phyloP scores from a whole-genome alignment of 345 rosid genomes.

The Pseudoturritis turrita region DNA sequence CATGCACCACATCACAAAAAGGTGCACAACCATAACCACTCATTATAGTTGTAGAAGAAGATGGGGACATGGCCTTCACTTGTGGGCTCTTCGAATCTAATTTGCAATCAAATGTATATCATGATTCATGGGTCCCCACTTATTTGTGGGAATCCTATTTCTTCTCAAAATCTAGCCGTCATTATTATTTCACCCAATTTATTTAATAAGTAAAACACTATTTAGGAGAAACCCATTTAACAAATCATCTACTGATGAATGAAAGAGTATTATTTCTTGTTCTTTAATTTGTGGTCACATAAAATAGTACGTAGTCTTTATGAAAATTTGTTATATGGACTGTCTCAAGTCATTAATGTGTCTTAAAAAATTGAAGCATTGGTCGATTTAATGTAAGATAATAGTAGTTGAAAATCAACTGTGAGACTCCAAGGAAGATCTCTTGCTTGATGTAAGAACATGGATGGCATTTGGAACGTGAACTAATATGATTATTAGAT shows the following conservation, averaged over 20 bases:
- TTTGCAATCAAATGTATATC: constrained; percentile 34
- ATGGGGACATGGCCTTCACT: constrained; percentile 35
- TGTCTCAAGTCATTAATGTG: constrained; percentile 13
- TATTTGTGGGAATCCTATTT: background rate
- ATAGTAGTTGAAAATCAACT: background rate
- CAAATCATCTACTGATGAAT: background rate
- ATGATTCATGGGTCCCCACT: constrained; percentile 38
- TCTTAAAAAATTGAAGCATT: constrained; percentile 13
- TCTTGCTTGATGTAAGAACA: background rate
- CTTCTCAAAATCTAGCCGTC: constrained; percentile 4
- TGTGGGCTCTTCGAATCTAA: constrained; percentile 43
- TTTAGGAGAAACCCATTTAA: background rate
- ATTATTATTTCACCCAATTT: background rate
- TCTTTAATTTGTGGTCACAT: constrained; percentile 15
- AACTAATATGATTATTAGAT: background rate
- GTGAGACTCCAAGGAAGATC: background rate
- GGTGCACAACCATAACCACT: constrained; percentile 24
- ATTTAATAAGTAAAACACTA: background rate
- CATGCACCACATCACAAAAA: constrained; percentile 24
- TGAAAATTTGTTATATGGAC: background rate
- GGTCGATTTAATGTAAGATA: background rate
- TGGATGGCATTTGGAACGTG: background rate
- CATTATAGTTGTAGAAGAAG: constrained; percentile 8
- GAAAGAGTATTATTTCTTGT: background rate
- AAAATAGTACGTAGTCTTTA: constrained; percentile 8